Evolutionary conservation across 176 grass and related monocot species (phyloP), one percentile per base, ranked within the genome.

Genomic region (Ampelocalamus luodianensis): DNA sequence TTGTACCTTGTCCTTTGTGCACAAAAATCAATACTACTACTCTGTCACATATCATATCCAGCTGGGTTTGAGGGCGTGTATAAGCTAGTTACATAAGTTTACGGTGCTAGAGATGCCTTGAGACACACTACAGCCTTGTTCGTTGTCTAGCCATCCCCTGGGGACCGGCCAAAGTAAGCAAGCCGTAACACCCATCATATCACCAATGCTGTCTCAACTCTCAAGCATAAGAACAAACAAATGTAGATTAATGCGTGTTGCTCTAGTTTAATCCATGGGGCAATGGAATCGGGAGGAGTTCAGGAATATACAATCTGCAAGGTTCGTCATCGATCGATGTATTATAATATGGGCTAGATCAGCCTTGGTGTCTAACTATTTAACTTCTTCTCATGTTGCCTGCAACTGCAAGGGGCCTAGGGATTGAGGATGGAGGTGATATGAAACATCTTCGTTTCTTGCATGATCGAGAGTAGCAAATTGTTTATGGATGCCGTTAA

Each of bases 41-140:
- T 23, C 42, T 49, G 53, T 54, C 78, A 43, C 44, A 34, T 34
- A 34, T 34, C 32, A 48, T 44, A 39, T 23, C 70, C 50, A 45
- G 10, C 26, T 83, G 64, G 73, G 27, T 32, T 81, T 26, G 62
- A 82, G 36, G 85, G 26, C 44, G 44, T 77, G 29, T 42, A 88
- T 83, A 77, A 71, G 54, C 51, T 73, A 88, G 56, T 24, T 78
- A 46, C 83, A 54, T 84, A 76, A 84, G 50, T 76, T 76, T 91
- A 80, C 18, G 75, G 49, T 37, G 78, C 64, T 82, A 82, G 78
- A 81, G 62, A 59, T 81, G 69, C 81, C 85, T 87, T 91, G 85
- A 85, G 85, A 87, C 81, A 87, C 81, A 81, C 81, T 80, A 88
- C 79, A 91, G 10, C 80, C 63, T 76, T 87, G 85, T 87, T 91